Evolutionary conservation across 2,329 filamentous ascomycete species (phyloP), one percentile per base, ranked within the genome.

Genomic region (Dothideomycetes sp.): DNA sequence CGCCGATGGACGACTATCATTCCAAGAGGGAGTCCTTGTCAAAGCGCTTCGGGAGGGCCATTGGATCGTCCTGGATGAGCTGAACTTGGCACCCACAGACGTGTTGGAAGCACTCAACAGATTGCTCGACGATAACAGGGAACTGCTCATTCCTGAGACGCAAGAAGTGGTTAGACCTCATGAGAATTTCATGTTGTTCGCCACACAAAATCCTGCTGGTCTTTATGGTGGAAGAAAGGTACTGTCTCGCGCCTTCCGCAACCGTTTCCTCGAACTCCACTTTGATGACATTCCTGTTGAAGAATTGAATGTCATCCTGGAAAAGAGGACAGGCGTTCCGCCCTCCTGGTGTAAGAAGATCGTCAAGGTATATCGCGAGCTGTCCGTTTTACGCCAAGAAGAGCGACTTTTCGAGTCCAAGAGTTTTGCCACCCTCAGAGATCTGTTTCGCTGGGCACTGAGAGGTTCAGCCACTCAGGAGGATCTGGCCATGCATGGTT

Each of bases 241-340:
- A 1, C 69, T 99, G 5, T 96, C 91, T 1, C 76, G 93, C 31
- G 91, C 91, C 2, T 98, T 99, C 62, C 79, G 93, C 40, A 99
- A 98, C 58, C 77, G 91, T 53, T 99, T 99, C 53, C 72, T 99
- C 3, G 91, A 99, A 60, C 68, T 99, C 4, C 91, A 98, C 59
- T 96, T 94, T 52, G 91, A 96, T 51, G 93, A 99, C 53, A 98
- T 99, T 17, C 91, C 91, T 0, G 86, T 96, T 55, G 81, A 86
- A 47, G 93, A 99, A 56, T 66, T 99, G 33, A 86, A 94, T 52
- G 84, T 79, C 31, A 98, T 99, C 51, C 59, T 99, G 24, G 84
- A 93, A 55, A 80, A 86, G 55, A 75, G 93, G 45, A 93, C 87
- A 43, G 77, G 87, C 51, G 87, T 94, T 11, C 85, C 91, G 0